These are phyloP conservation scores for Yarrowia sp. DNA, from an alignment of 805 yeast species.

Conservation along the genomic window DNA sequence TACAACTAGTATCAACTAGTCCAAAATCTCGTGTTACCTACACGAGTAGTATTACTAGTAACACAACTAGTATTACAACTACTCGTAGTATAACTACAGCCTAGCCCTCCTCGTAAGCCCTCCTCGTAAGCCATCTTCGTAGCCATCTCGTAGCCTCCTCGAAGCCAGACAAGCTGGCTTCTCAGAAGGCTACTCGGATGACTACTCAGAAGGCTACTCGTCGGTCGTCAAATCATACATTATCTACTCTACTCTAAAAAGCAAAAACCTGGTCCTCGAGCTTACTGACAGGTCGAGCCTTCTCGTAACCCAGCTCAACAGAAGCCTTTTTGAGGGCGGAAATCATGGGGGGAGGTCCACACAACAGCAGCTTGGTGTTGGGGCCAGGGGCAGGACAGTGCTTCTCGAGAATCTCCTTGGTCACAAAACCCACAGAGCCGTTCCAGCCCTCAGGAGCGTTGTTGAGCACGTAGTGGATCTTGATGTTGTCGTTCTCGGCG, in stretches of 20 bases:
- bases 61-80: too few species aligned
- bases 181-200: too few species aligned
- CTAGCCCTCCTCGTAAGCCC: too few species aligned
- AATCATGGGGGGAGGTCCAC: conserved; percentile 95
- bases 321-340: conserved; percentile 80
- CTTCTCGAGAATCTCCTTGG: conserved; percentile 63
- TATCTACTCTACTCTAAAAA: conserved; percentile 46
- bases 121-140: too few species aligned
- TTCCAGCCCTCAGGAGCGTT: conserved; percentile 67
- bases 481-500: conserved; percentile 50
- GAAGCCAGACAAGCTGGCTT: too few species aligned
- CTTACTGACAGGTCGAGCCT: conserved; percentile 85
- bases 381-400: conserved; percentile 59
- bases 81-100: too few species aligned
- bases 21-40: too few species aligned
- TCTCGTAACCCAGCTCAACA: conserved; percentile 64
- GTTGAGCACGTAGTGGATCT: conserved; percentile 69
- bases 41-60: too few species aligned
- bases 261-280: conserved; percentile 88
- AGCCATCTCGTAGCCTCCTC: too few species aligned
- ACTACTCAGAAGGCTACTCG: too few species aligned
- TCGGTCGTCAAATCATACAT: too few species aligned
- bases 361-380: conserved; percentile 67
- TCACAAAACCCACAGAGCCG: conserved; percentile 82
- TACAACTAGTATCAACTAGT: too few species aligned